phyloP scores from a whole-genome alignment of 2,329 filamentous ascomycete species.

The Bisporella sp. region DNA sequence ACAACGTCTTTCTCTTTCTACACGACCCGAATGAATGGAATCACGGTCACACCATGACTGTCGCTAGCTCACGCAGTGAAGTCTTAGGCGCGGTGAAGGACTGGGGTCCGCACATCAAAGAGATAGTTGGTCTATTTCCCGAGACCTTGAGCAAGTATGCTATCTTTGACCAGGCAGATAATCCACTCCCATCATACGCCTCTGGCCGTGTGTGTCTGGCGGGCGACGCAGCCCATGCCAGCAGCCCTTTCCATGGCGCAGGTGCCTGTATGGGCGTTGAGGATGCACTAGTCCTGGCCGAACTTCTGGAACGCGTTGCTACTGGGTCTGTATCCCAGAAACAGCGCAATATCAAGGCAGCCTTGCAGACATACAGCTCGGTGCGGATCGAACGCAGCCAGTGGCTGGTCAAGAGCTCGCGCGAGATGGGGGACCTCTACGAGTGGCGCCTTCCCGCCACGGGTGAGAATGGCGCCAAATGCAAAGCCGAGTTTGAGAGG shows the following conservation, averaged over 20 bases:
- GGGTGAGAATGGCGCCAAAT: background rate
- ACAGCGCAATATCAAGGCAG: slow-evolving; percentile 17
- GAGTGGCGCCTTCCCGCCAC: slow-evolving; percentile 23
- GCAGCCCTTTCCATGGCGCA: slow-evolving; percentile 46
- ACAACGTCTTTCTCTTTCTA: slow-evolving; percentile 47
- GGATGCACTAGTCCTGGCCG: slow-evolving; percentile 31
- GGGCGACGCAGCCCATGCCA: slow-evolving; percentile 52
- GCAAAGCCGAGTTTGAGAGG: background rate
- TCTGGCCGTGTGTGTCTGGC: slow-evolving; percentile 38
- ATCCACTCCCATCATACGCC: slow-evolving; percentile 37
- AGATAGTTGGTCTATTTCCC: slow-evolving; percentile 17
- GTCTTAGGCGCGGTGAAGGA: slow-evolving; percentile 31
- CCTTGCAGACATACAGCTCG: slow-evolving; percentile 31
- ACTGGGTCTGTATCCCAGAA: slow-evolving; percentile 14
- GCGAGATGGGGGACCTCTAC: slow-evolving; percentile 26
- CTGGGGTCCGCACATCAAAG: slow-evolving; percentile 29
- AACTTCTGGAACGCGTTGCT: background rate
- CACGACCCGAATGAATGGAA: slow-evolving; percentile 30
- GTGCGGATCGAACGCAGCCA: slow-evolving; percentile 31
- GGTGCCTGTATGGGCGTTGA: slow-evolving; percentile 50
- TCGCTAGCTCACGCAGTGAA: slow-evolving; percentile 32
- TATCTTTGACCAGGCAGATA: slow-evolving; percentile 49
- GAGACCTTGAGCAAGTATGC: slow-evolving; percentile 42
- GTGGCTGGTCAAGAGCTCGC: slow-evolving; percentile 30
- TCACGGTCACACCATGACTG: slow-evolving; percentile 32